Evolutionary conservation across 2,329 filamentous ascomycete genomes (phyloP), one percentile per base, ranked within the genome.

Genomic region (Incumbomyces delicatus): DNA sequence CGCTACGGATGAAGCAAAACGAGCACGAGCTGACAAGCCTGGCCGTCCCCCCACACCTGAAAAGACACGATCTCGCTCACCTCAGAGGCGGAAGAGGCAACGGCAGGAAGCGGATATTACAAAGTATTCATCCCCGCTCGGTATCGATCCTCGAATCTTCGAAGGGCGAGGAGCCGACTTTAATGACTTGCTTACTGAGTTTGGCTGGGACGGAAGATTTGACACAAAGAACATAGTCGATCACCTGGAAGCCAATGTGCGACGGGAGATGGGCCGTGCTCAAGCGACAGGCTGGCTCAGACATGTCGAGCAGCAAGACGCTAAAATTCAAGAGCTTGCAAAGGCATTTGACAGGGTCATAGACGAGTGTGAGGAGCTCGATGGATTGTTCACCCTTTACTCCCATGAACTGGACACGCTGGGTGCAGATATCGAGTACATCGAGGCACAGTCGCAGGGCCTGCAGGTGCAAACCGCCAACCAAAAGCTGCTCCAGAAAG

Each of bases 381-480:
- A 98, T 62, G 94, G 94, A 50, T 73, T 98, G 33, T 71, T 98
- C 44, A 98, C 92, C 0, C 69, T 98, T 30, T 98, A 98, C 65
- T 87, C 86, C 39, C 92, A 96, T 20, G 92, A 98, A 64, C 73
- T 98, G 51, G 87, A 94, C 84, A 96, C 89, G 41, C 74, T 98
- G 27, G 88, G 89, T 47, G 90, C 96, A 41, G 92, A 98, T 58
- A 94, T 98, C 57, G 83, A 88, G 2, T 96, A 94, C 62, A 96
- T 98, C 54, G 92, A 98, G 68, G 88, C 92, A 1, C 92, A 98
- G 65, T 89, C 87, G 6, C 90, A 98, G 67, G 92, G 92, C 71
- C 71, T 98, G 39, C 92, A 98, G 60, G 90, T 98, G 6, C 92
- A 96, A 66, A 90, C 90, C 16, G 87, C 92, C 34, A 98, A 98